These are phyloP conservation scores for Candida verbasci DNA, from an alignment of 805 yeast species.

Conservation along the genomic window DNA sequence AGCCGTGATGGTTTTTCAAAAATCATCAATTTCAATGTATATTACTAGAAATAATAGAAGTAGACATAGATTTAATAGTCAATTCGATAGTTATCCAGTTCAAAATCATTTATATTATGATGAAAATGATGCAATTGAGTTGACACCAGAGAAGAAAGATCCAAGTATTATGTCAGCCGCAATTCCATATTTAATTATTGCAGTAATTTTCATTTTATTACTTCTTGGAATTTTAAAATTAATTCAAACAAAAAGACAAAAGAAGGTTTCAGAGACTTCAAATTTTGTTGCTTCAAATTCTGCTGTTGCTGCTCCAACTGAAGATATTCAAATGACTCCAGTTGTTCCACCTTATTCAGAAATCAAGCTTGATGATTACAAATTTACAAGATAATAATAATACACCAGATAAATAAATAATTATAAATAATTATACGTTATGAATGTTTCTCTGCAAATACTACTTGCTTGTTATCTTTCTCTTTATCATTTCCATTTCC, in stretches of 20 bases:
- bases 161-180: neutral
- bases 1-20: too few relatives aligned
- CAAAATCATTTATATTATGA: slow-evolving; percentile 3
- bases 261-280: neutral
- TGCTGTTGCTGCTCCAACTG: too few relatives aligned
- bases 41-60: neutral
- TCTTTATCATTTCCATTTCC: neutral
- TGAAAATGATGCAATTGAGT: neutral
- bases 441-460: too few relatives aligned
- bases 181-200: slow-evolving; percentile 2
- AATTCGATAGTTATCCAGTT: slow-evolving; percentile 1
- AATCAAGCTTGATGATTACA: too few relatives aligned
- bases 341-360: slow-evolving; percentile 5
- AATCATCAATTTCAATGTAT: neutral
- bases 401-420: too few relatives aligned
- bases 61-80: neutral
- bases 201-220: neutral
- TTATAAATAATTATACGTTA: too few relatives aligned
- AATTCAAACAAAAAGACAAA: neutral
- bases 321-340: neutral
- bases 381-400: too few relatives aligned
- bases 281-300: too few relatives aligned
- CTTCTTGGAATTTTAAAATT: neutral
- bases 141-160: neutral
- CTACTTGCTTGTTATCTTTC: too few relatives aligned